These are phyloP conservation scores for Tephrocybe sp. DNA, from an alignment of 768 basidiomycete species.

Conservation along the genomic window DNA sequence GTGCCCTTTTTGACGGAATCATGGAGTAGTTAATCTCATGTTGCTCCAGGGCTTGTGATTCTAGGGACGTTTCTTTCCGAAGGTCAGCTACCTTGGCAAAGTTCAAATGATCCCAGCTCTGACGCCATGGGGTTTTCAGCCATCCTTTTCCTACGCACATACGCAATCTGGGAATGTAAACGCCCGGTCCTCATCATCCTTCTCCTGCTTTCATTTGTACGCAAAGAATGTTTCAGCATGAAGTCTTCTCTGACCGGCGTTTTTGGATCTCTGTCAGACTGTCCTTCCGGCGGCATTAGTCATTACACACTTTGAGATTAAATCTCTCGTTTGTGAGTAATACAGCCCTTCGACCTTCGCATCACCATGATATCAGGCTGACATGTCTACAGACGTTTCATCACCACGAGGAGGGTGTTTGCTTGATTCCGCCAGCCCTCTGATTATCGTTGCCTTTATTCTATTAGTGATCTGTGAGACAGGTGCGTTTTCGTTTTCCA, in stretches of 20 bases:
- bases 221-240: slow-evolving; percentile 3
- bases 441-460: slow-evolving; percentile 38
- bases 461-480: slow-evolving; percentile 38
- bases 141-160: slow-evolving; percentile 41
- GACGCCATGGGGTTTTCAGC: slow-evolving; percentile 17
- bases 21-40: background rate
- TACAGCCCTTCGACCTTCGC: background rate
- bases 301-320: slow-evolving; percentile 31
- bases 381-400: background rate
- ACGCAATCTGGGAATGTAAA: slow-evolving; percentile 42
- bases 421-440: slow-evolving; percentile 29
- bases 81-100: slow-evolving; percentile 18
- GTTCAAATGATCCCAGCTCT: background rate
- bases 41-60: slow-evolving; percentile 28
- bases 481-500: slow-evolving; percentile 23
- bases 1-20: slow-evolving; percentile 4
- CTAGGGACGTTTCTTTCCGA: slow-evolving; percentile 36
- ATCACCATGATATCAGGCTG: no score
- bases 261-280: slow-evolving; percentile 18
- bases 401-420: slow-evolving; percentile 26
- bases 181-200: slow-evolving; percentile 31
- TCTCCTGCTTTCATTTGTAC: slow-evolving; percentile 22
- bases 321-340: slow-evolving; percentile 32
- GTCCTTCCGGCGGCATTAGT: slow-evolving; percentile 29
- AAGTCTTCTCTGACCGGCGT: background rate